Base-by-base conservation (phyloP, 176 grass and related monocot genomes). In the Oryza nivara region DNA sequence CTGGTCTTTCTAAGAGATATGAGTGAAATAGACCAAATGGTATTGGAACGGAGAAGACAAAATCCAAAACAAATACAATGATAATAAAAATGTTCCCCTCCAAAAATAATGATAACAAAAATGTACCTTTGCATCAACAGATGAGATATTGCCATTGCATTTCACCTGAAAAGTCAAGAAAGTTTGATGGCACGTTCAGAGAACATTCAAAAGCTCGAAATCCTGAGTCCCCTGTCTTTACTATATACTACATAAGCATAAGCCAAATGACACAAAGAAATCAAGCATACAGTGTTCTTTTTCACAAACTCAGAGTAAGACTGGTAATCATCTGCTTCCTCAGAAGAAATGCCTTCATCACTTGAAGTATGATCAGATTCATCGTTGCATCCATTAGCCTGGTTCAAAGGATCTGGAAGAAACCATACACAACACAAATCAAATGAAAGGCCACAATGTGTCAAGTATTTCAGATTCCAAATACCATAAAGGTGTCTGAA, bases 301-400 rank as follows among this genome's bases (percentile, higher is more conserved):
- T 88, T 89, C 66, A 82, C 65, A 79, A 88, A 88, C 40, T 82
- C 72, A 14, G 56, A 48, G 43, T 80, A 86, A 25, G 65, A 80
- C 36, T 75, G 66, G 40, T 38, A 80, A 34, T 92, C 92, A 44
- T 85, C 76, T 60, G 26, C 81, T 72, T 83, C 82, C 77, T 90
- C 87, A 44, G 85, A 83, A 64, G 54, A 81, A 88, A 86, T 84
- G 68, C 46, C 80, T 78, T 89, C 88, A 68, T 92, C 88, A 82
- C 89, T 87, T 48, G 84, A 85, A 45, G 65, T 84, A 73, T 86
- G 72, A 77, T 82, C 84, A 83, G 89, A 76, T 88, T 87, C 79
- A 87, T 86, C 83, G 46, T 85, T 86, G 61, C 68, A 84, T 16
- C 97, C 93, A 91, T 99, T 99, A 89, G 84, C 86, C 74, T 92